phyloP scores from a whole-genome alignment of 305 asterid genomes.

The Fraxinus dipetala region DNA sequence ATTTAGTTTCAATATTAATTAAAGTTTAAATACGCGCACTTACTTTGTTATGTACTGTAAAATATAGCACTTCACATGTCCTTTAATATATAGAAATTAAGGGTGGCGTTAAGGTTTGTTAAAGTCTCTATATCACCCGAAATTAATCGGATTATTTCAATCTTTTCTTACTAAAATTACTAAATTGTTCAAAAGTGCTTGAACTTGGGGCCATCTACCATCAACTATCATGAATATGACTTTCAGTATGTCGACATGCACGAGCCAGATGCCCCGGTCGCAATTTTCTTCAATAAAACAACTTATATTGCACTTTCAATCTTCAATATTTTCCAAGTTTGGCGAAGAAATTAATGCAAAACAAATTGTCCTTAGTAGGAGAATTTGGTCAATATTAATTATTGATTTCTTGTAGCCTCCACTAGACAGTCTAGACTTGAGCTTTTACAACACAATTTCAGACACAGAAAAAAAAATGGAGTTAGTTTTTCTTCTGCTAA shows the following conservation, averaged over 20 bases:
- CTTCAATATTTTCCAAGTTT: slow-evolving; percentile 28
- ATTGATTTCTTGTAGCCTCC: neutral
- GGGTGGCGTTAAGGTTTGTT: neutral
- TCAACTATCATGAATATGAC: slow-evolving; percentile 23
- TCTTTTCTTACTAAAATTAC: neutral
- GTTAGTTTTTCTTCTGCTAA: neutral
- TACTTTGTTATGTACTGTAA: neutral
- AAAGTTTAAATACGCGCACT: neutral
- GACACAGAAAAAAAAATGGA: neutral
- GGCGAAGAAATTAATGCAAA: slow-evolving; percentile 24
- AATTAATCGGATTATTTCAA: neutral
- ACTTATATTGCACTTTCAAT: slow-evolving; percentile 11
- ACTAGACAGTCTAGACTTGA: neutral
- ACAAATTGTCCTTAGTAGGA: slow-evolving; percentile 10
- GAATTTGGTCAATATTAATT: slow-evolving; percentile 1
- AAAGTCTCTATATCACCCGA: neutral
- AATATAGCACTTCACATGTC: neutral
- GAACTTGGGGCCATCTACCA: slow-evolving; percentile 23
- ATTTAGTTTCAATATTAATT: neutral
- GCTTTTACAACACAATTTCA: slow-evolving; percentile 6
- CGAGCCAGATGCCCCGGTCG: slow-evolving; percentile 37
- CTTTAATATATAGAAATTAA: neutral
- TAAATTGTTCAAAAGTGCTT: neutral
- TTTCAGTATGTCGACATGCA: slow-evolving; percentile 37
- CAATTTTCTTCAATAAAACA: slow-evolving; percentile 28